Evolutionary conservation across 768 basidiomycete genomes (phyloP), one percentile per base, ranked within the genome.

Genomic region (Rhodocollybia butyracea): DNA sequence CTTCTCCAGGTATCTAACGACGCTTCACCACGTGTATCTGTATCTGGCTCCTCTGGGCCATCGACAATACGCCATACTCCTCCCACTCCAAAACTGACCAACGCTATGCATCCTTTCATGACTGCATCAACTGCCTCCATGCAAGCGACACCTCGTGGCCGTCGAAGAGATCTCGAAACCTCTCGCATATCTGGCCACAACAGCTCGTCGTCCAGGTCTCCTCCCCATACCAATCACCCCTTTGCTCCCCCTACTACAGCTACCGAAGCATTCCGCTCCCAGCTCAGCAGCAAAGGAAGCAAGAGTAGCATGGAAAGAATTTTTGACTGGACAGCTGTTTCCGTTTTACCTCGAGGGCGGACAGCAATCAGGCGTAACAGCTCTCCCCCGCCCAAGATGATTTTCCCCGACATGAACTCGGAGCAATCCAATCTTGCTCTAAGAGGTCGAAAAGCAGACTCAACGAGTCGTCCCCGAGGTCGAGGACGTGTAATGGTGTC

Each of bases 401-500:
- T 72, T 50, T 60, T 76, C 27, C 68, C 69, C 15, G 61, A 58
- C n/a, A 46, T 67, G 22, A 30, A 48, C 26, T 13, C 31, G 60
- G 45, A 58, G 39, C 53, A 56, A 27, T 41, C 52, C 45, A 40
- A 45, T 54, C 34, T 42, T 43, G 40, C 38, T 46, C 21, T 43
- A 29, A 54, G 53, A 19, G 41, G 43, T 11, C 41, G 53, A 19
- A 41, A 43, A 21, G 51, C 51, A 5, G 51, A 53, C 11, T 53
- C 51, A 2, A 53, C 51, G 6, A 54, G 53, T 19, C 39, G 53
- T 22, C 30, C 40, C 11, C 22, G 70, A 55, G 64, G 69, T 46
- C 73, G 87, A 57, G 88, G 87, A 13, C 76, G 86, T 5, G 70
- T 79, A 54, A 73, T 80, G 53, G 73, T 72, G 7, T 76, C 82